These are phyloP conservation scores for Neospermospora avenae DNA, from an alignment of 2,329 filamentous ascomycete genomes.

Conservation along the genomic window DNA sequence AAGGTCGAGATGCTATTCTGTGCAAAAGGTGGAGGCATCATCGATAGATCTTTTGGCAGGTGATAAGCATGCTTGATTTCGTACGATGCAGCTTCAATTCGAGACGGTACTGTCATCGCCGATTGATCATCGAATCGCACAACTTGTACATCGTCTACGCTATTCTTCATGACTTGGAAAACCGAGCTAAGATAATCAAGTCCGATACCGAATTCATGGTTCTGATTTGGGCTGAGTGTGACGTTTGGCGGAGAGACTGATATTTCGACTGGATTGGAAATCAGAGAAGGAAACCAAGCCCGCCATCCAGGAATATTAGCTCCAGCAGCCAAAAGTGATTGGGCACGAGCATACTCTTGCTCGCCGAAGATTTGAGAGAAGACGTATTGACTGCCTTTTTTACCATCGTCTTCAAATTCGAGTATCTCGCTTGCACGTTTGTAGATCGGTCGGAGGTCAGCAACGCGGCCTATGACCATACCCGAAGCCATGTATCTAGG, in stretches of 20 bases:
- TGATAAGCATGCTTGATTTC: slow-evolving; percentile 12
- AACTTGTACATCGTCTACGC: slow-evolving; percentile 20
- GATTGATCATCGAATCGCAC: slow-evolving; percentile 19
- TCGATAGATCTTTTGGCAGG: slow-evolving; percentile 18
- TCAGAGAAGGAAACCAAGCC: slow-evolving; percentile 24
- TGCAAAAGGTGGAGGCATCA: background rate
- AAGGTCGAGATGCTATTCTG: too few relatives aligned
- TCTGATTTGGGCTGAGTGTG: background rate
- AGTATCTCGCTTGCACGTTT: slow-evolving; percentile 31
- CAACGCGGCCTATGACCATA: slow-evolving; percentile 48
- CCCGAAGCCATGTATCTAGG: slow-evolving; percentile 48
- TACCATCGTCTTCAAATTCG: slow-evolving; percentile 1
- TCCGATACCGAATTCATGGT: slow-evolving; percentile 26
- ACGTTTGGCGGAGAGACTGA: background rate
- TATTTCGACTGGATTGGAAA: slow-evolving; percentile 15
- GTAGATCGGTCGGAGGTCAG: slow-evolving; percentile 46
- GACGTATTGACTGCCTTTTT: slow-evolving; percentile 15
- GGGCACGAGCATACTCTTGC: slow-evolving; percentile 47
- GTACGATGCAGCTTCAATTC: slow-evolving; percentile 1
- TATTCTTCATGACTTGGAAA: slow-evolving; percentile 25
- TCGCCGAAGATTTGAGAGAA: slow-evolving; percentile 50
- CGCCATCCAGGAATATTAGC: slow-evolving; percentile 25
- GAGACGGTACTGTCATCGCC: slow-evolving; percentile 12
- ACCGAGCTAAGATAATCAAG: slow-evolving; percentile 25
- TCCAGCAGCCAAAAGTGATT: background rate